Evolutionary conservation across 257 asterid genomes (phyloP), one percentile per base, ranked within the genome.

Genomic region (Coffea eugenioides): DNA sequence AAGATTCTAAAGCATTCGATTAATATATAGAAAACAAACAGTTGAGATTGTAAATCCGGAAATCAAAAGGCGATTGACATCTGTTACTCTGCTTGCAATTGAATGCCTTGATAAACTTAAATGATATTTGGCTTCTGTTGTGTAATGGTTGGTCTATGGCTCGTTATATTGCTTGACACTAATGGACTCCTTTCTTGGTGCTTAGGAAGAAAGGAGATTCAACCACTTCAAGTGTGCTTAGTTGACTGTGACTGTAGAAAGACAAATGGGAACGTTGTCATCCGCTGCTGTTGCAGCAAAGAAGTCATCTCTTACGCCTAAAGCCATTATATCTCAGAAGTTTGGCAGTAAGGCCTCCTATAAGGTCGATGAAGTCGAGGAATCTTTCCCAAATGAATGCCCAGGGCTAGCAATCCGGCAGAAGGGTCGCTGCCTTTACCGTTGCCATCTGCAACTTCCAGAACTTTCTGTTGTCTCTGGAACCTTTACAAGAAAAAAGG

Each of bases 331-430:
- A 85, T 77, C 89, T 90, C 97, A 93, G 78, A 92, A 75, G 80
- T 95, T 87, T 81, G 98, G 97, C 74, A 83, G 72, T 74, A 87
- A 90, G 80, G 99, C 99, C 49, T 59, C 54, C 80, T 95, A 90
- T 84, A 86, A 70, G 85, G 94, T 91, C 23, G 99, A 95, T 85
- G 99, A 92, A 87, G 95, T 95, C 56, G 88, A 80, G 56, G 97
- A 85, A 76, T 83, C 78, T 45, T 61, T 78, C 69, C 85, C 85
- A 80, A 90, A 84, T 84, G 93, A 77, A 73, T 92, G 95, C 57
- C 97, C 97, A 0, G 97, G 97, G 72, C 81, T 95, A 79, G 91
- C 90, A 18, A 86, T 92, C 81, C 79, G 75, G 49, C 92, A 88
- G 82, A 95, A 87, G 83, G 93, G 89, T 41, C 97, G 93, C 16